Conservation (phyloP, 2,329 filamentous ascomycete species). For the Penicillium hordei region DNA sequence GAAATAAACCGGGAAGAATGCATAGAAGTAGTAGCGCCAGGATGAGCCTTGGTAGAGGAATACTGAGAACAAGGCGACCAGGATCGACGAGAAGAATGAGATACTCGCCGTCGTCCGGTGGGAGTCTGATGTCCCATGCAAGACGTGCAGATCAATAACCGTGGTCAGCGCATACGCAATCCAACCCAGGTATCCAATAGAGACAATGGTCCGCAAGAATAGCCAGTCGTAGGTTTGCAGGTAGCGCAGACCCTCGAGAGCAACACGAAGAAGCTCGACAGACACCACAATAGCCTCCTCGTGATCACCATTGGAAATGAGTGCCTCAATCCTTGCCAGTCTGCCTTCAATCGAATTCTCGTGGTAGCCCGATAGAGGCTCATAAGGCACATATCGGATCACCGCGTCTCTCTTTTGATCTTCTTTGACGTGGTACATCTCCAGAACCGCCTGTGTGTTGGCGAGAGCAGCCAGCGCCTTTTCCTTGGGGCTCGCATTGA, state of each 20-base stretch:
- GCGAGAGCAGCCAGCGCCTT: constrained; percentile 83
- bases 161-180: constrained; percentile 88
- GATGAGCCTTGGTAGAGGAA: constrained; percentile 79
- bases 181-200: constrained; percentile 90
- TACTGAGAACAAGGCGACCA: constrained; percentile 74
- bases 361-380: constrained; percentile 63
- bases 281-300: constrained; percentile 79
- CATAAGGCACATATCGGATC: constrained; percentile 74
- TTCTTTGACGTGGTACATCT: constrained; percentile 97
- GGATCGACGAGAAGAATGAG: constrained; percentile 69
- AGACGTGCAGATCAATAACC: constrained; percentile 82
- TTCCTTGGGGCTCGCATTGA: constrained; percentile 68
- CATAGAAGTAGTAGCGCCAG: constrained; percentile 83
- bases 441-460: constrained; percentile 82
- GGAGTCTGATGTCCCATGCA: constrained; percentile 67
- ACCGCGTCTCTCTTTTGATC: constrained; percentile 73
- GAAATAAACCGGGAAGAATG: constrained; percentile 87
- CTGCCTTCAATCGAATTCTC: constrained; percentile 63
- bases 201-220: constrained; percentile 85
- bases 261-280: constrained; percentile 71
- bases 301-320: constrained; percentile 66
- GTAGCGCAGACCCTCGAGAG: constrained; percentile 82
- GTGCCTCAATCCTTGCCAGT: constrained; percentile 63
- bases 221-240: constrained; percentile 99
- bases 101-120: constrained; percentile 61